phyloP scores from a whole-genome alignment of 2,329 filamentous ascomycete species.

The Cordyceps tenuipes region DNA sequence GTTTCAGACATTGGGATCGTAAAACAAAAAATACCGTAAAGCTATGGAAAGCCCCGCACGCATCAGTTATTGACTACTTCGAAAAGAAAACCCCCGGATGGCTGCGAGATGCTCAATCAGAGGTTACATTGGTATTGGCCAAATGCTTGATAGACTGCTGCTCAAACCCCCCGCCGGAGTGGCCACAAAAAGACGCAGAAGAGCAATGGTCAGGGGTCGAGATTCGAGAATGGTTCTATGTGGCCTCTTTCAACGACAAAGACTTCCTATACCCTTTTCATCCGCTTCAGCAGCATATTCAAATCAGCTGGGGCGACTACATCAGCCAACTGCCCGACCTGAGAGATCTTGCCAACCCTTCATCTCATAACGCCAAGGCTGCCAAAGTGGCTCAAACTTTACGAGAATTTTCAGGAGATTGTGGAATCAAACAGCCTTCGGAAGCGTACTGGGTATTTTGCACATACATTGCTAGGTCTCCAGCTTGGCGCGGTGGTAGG shows the following conservation, averaged over 20 bases:
- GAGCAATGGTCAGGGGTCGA: background rate
- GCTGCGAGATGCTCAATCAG: background rate
- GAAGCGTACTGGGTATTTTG: no score
- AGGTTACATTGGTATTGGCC: background rate
- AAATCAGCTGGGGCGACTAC: background rate
- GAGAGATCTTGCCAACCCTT: background rate
- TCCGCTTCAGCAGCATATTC: constrained; percentile 59
- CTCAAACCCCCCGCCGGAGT: background rate
- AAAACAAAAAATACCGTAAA: no score
- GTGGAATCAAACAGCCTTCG: no score
- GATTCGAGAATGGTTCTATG: background rate
- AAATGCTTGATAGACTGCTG: background rate
- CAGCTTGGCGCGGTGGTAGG: no score
- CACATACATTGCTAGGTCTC: no score
- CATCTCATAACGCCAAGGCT: no score
- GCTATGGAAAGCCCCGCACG: background rate
- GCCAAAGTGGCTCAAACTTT: no score
- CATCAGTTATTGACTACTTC: background rate
- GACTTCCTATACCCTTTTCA: background rate
- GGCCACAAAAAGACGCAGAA: background rate
- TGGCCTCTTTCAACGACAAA: no score
- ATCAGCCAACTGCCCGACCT: background rate
- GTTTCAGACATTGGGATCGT: no score
- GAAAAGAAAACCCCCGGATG: background rate
- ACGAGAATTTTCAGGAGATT: no score